phyloP scores from a whole-genome alignment of 2,329 filamentous ascomycete species.

The Penicillium sp. region DNA sequence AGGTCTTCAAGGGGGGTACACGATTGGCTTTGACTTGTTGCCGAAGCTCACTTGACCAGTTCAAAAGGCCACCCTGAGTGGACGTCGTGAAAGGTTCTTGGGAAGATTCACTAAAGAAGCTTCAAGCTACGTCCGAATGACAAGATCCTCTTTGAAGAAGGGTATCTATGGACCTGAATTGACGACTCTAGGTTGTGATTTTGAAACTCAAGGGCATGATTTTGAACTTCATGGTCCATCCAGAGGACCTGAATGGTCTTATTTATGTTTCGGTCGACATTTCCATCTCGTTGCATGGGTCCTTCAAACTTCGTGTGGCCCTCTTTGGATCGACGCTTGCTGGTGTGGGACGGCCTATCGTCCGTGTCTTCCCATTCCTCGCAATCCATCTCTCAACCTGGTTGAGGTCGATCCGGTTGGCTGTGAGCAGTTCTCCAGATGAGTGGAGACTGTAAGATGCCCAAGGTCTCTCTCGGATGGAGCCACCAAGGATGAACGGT shows the following conservation, averaged over 20 bases:
- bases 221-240: constrained; percentile 33
- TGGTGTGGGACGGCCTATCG: constrained; percentile 43
- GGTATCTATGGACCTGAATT: constrained; percentile 31
- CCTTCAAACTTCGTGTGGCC: constrained; percentile 32
- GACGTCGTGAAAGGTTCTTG: constrained; percentile 27
- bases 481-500: constrained; percentile 41
- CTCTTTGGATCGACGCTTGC: constrained; percentile 41
- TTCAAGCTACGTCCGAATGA: constrained; percentile 34
- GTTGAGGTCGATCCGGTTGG: constrained; percentile 42
- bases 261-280: constrained; percentile 49
- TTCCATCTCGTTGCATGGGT: constrained; percentile 34
- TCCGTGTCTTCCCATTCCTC: constrained; percentile 39
- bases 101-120: constrained; percentile 13
- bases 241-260: constrained; percentile 39
- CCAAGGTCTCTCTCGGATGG: constrained; percentile 41
- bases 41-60: constrained; percentile 35
- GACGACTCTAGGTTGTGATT: constrained; percentile 25
- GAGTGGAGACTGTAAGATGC: constrained; percentile 45
- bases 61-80: constrained; percentile 44
- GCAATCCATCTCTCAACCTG: constrained; percentile 37
- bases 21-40: constrained; percentile 41
- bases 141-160: constrained; percentile 30
- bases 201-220: constrained; percentile 41
- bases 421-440: constrained; percentile 37
- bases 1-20: constrained; percentile 30